Conservation (phyloP, 129 eudicot genomes). For the Apium graveolens region DNA sequence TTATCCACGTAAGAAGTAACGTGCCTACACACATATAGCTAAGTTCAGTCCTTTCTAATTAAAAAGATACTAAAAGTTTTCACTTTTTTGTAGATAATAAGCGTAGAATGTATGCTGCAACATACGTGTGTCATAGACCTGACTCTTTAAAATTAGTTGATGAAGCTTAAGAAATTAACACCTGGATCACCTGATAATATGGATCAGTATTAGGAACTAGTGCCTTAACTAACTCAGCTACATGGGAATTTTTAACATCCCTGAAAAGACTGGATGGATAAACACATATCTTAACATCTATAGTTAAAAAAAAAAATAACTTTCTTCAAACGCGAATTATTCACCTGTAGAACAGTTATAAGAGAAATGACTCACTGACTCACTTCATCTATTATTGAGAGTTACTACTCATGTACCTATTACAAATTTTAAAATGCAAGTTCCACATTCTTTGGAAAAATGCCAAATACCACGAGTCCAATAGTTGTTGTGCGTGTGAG, state of each 20-base stretch:
- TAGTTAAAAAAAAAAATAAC: too few relatives aligned
- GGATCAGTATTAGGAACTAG: neutral
- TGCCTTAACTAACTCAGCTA: neutral
- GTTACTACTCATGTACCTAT: neutral
- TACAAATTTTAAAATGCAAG: neutral
- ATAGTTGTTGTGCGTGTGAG: neutral
- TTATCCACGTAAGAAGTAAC: neutral
- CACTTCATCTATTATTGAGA: neutral
- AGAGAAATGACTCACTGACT: neutral
- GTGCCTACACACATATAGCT: too few relatives aligned
- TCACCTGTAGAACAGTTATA: neutral
- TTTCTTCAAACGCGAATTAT: neutral
- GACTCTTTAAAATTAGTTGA: neutral
- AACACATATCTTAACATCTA: neutral
- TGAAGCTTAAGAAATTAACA: neutral
- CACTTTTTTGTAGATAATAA: neutral
- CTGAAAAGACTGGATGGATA: too few relatives aligned
- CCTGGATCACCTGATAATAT: neutral
- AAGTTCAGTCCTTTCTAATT: neutral
- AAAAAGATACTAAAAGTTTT: too few relatives aligned
- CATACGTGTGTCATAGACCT: neutral
- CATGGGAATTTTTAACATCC: neutral
- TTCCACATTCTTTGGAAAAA: slow-evolving; percentile 1
- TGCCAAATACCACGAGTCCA: neutral
- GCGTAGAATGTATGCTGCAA: neutral